Conservation (phyloP, 1,139 yeast genomes). For the Blastobotrys illinoisensis region DNA sequence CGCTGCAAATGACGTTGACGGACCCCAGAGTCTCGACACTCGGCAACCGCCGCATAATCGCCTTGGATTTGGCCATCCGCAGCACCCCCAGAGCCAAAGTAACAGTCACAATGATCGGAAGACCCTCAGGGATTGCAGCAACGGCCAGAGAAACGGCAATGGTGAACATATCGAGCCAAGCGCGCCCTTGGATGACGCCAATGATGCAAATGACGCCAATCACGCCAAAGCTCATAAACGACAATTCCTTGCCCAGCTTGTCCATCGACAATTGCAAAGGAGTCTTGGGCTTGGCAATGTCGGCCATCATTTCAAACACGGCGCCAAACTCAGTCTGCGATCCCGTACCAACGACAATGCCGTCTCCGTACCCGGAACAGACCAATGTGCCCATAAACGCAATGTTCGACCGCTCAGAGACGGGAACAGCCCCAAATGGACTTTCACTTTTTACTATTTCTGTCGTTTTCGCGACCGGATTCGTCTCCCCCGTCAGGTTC, state of each 20-base stretch:
- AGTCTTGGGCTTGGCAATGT: constrained; percentile 91
- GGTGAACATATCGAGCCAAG: constrained; percentile 96
- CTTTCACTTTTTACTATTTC: constrained; percentile 37
- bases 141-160: constrained; percentile 94
- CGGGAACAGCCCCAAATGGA: constrained; percentile 38
- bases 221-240: constrained; percentile 72
- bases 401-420: constrained; percentile 64
- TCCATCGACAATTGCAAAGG: constrained; percentile 95
- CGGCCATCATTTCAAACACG: constrained; percentile 85
- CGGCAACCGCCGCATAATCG: constrained; percentile 88
- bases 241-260: constrained; percentile 82
- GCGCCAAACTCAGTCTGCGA: constrained; percentile 84
- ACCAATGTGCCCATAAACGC: constrained; percentile 97
- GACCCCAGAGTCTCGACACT: constrained; percentile 94
- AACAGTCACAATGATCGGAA: constrained; percentile 94
- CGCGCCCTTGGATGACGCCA: constrained; percentile 84
- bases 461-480: constrained; percentile 64
- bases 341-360: constrained; percentile 90
- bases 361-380: constrained; percentile 88
- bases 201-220: constrained; percentile 83
- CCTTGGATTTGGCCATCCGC: constrained; percentile 89
- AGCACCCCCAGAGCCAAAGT: constrained; percentile 91
- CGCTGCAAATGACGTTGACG: constrained; percentile 91
- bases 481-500: constrained; percentile 89
- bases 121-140: constrained; percentile 97